phyloP scores from a whole-genome alignment of 2,329 filamentous ascomycete genomes.

The Ceratocystis harringtonii region DNA sequence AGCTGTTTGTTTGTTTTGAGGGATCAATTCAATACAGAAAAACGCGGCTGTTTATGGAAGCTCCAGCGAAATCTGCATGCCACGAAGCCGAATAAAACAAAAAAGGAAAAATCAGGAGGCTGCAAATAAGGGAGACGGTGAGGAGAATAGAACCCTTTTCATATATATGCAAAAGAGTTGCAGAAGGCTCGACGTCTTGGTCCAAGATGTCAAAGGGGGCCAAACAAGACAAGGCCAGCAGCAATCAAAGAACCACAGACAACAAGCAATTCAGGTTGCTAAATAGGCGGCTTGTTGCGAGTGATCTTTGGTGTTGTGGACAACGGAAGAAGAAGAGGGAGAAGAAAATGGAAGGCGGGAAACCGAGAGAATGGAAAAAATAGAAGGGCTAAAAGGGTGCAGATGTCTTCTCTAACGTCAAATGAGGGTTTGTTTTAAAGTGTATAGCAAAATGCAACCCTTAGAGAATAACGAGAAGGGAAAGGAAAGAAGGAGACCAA shows the following conservation, averaged over 20 bases:
- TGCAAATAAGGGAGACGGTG: not conserved
- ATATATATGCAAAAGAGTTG: not conserved
- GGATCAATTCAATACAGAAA: not conserved
- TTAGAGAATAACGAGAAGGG: not conserved
- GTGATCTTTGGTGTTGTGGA: not conserved
- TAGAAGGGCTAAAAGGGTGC: not conserved
- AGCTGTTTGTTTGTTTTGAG: not conserved
- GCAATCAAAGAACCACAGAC: not conserved
- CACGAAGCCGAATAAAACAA: not conserved
- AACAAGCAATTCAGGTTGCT: not conserved
- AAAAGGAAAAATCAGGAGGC: not conserved
- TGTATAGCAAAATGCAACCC: not conserved
- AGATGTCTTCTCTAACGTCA: not conserved
- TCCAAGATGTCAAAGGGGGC: not conserved
- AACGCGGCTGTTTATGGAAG: not conserved
- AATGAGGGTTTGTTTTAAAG: not conserved
- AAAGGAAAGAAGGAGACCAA: not conserved
- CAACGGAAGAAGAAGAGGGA: not conserved
- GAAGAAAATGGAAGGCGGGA: not conserved
- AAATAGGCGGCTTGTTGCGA: not conserved
- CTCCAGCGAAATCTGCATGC: not conserved
- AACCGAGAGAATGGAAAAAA: not conserved
- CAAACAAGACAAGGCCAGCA: not conserved
- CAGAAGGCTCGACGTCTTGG: not conserved
- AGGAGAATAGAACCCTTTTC: not conserved